phyloP scores from a whole-genome alignment of 176 grass and related monocot genomes.

The Hordeum marinum region DNA sequence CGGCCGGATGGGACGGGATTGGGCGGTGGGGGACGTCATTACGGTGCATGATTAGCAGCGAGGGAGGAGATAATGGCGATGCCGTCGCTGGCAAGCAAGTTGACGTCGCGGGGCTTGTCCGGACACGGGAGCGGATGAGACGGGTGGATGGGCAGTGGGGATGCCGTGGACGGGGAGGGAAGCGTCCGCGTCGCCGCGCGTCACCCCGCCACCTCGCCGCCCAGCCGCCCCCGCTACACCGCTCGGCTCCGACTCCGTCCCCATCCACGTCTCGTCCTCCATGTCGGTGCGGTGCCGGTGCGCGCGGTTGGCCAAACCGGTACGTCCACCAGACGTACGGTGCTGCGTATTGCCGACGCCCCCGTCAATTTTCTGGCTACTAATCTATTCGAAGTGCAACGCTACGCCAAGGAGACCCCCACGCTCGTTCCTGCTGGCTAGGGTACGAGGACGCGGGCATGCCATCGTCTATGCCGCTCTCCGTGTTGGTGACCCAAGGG shows the following conservation, averaged over 20 bases:
- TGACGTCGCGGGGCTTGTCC: slow-evolving; percentile 23
- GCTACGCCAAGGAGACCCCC: neutral
- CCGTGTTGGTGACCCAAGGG: neutral
- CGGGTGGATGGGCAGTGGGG: neutral
- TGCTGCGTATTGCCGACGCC: no score
- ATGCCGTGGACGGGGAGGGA: slow-evolving; percentile 40
- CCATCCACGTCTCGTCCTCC: neutral
- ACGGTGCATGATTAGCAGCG: neutral
- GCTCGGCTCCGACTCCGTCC: no score
- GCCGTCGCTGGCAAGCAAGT: slow-evolving; percentile 33
- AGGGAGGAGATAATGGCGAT: neutral
- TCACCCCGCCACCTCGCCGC: slow-evolving; percentile 15
- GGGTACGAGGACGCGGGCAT: neutral
- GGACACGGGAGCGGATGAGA: slow-evolving; percentile 6
- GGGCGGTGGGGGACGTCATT: neutral
- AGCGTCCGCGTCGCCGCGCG: slow-evolving; percentile 50
- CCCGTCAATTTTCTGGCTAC: no score
- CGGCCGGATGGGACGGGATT: neutral
- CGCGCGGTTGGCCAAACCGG: slow-evolving; percentile 11
- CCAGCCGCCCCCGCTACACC: neutral
- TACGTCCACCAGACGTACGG: slow-evolving; percentile 22
- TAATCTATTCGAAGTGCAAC: neutral
- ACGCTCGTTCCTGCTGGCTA: neutral
- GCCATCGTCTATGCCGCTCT: neutral
- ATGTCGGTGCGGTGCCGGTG: slow-evolving; percentile 29